Base-by-base conservation (phyloP, 805 yeast genomes). In the Isabelozyma pseudorhagii region DNA sequence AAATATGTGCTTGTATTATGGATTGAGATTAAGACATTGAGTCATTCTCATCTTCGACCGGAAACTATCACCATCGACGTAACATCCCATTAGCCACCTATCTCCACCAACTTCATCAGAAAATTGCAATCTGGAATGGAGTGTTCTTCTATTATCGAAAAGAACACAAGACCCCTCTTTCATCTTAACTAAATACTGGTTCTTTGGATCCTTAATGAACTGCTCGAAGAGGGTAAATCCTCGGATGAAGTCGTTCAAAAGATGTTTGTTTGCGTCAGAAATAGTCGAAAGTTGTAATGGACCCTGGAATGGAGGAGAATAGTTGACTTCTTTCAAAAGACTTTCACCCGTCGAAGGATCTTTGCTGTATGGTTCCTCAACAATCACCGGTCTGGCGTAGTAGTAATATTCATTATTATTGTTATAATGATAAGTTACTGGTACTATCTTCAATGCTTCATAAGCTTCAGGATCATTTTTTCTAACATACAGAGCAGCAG, bases 241-340 rank as follows among this genome's bases (percentile, higher is more conserved):
- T 48, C 87, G 65, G 17, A 77, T 53, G 61, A 84, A 85, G 46
- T 82, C 83, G 10, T 75, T 67, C 54, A 84, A 80, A 8, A 75
- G 57, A 40, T 69, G 66, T 40, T 75, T 48, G 40, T 54, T 39
- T 27, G 54, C 56, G 31, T 69, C 66, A 11, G 66, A 67, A 14
- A 75, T 72, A n/a, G 80, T 75, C 15, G 83, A 83, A 48, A 67
- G 68, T 54, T 85, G 89, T 50, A 83, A 80, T 1, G 93, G 93
- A 0, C 88, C 93, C 60, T 87, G 96, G 69, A 85, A 87, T 9
- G 92, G 93, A 2, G 96, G 94, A 0, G 93, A 83, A 63, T 87
- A 87, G 60, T 85, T 85, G 15, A 86, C 79, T 47, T 79, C 83
- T 55, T 77, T 78, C 13, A 52, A 48, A 3, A 51, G 40, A 10